These are phyloP conservation scores for Thamnidium elegans DNA, from an alignment of 192 early-diverging fungal species.

Conservation along the genomic window DNA sequence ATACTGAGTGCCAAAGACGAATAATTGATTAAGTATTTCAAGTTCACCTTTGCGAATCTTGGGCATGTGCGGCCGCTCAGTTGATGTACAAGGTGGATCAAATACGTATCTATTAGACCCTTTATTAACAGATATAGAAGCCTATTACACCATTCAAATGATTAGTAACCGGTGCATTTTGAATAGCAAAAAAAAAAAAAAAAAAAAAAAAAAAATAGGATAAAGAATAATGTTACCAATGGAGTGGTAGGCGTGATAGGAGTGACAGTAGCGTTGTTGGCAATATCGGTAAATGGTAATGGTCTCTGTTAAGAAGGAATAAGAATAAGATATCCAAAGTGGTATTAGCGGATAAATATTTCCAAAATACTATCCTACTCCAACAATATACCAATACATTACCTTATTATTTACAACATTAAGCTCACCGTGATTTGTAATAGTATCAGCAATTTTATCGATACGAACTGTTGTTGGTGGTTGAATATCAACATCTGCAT, in stretches of 20 bases:
- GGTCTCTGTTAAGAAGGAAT: slow-evolving; percentile 13
- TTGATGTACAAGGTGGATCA: slow-evolving; percentile 15
- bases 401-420: slow-evolving; percentile 9
- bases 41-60: slow-evolving; percentile 13
- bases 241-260: slow-evolving; percentile 3
- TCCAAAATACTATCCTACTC: slow-evolving; percentile 5
- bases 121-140: slow-evolving; percentile 5
- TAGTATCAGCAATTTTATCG: slow-evolving; percentile 7
- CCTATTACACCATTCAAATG: slow-evolving; percentile 11
- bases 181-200: slow-evolving; percentile 7
- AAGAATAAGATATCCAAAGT: slow-evolving; percentile 14
- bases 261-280: slow-evolving; percentile 4
- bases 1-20: slow-evolving; percentile 15
- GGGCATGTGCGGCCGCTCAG: slow-evolving; percentile 14
- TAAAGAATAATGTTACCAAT: background rate
- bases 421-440: slow-evolving; percentile 13
- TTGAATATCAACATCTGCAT: slow-evolving; percentile 6
- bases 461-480: slow-evolving; percentile 12
- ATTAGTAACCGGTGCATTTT: slow-evolving; percentile 1
- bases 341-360: slow-evolving; percentile 4
- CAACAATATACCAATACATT: slow-evolving; percentile 11
- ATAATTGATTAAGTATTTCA: slow-evolving; percentile 8
- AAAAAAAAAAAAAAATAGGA: slow-evolving; percentile 12
- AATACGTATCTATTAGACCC: slow-evolving; percentile 11
- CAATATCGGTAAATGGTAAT: slow-evolving; percentile 11